Conservation (phyloP, 1,284 basidiomycete species). For the Trichosporon coremiiforme region DNA sequence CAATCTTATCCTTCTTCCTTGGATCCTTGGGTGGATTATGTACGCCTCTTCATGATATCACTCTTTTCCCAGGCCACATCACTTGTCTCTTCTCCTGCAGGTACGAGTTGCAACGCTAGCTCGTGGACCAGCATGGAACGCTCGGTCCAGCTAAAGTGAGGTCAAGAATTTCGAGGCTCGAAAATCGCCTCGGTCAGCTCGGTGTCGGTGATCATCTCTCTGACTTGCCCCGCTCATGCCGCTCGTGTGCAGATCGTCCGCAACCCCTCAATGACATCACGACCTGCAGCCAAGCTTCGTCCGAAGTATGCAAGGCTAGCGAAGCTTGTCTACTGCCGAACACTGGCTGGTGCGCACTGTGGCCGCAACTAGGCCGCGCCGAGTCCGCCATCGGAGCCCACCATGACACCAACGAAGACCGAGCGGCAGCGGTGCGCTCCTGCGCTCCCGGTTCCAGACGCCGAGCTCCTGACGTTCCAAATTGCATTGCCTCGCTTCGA, state of each 20-base stretch:
- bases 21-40: too few relatives aligned
- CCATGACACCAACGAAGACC: not conserved
- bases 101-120: not conserved
- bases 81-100: not conserved
- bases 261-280: not conserved
- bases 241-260: not conserved
- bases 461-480: too few relatives aligned
- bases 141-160: not conserved
- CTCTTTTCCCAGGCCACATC: not conserved
- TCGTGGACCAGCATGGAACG: not conserved
- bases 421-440: too few relatives aligned
- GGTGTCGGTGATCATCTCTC: not conserved
- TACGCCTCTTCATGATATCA: not conserved
- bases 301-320: not conserved
- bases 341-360: not conserved
- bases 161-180: not conserved
- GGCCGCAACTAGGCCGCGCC: not conserved
- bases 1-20: not conserved
- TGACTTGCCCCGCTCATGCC: too few relatives aligned
- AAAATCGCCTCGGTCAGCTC: not conserved
- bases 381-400: not conserved
- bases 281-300: not conserved
- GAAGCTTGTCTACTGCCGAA: not conserved
- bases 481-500: not conserved
- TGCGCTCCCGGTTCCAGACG: not conserved